Percentiles rank a stretch among this genome's conserved stretches.
These are phyloP conservation scores for Sphagnurus paluster DNA, from an alignment of 1,284 basidiomycete species.

Conservation along the genomic window DNA sequence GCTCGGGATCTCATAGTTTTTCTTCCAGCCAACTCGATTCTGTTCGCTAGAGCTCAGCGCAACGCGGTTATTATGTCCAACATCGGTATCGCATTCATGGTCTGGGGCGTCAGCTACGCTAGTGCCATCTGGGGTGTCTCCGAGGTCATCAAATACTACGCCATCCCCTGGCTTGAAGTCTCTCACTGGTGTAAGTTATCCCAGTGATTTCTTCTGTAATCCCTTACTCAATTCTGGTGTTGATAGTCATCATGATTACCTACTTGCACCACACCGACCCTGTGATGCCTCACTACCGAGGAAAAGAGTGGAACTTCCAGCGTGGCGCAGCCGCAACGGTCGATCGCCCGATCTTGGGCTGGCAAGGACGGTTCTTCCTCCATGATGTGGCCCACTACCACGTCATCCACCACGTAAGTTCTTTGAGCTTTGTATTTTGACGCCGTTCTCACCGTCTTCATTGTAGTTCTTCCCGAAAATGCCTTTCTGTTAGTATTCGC, in stretches of 20 bases:
- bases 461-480: conserved; percentile 50
- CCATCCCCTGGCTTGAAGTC: conserved; percentile 56
- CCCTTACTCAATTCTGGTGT: background rate
- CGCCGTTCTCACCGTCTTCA: background rate
- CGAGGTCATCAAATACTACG: conserved; percentile 53
- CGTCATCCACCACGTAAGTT: conserved; percentile 46
- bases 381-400: conserved; percentile 53
- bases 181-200: conserved; percentile 53
- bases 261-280: conserved; percentile 58
- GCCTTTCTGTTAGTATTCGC: conserved; percentile 47
- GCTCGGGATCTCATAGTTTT: no score
- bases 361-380: conserved; percentile 56
- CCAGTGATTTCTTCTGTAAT: background rate
- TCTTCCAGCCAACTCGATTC: conserved; percentile 49
- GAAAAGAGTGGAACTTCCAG: conserved; percentile 50
- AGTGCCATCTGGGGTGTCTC: conserved; percentile 35
- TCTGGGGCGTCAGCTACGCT: conserved; percentile 36
- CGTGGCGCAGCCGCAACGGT: conserved; percentile 51
- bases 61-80: conserved; percentile 56
- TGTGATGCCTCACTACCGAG: conserved; percentile 55
- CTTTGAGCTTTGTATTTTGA: background rate
- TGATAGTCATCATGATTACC: conserved; percentile 52
- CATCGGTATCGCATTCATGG: conserved; percentile 51
- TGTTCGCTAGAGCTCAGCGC: conserved; percentile 53
- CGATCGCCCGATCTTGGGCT: conserved; percentile 48